Base-by-base conservation (phyloP, 768 basidiomycete species). In the Calocera viscosa region DNA sequence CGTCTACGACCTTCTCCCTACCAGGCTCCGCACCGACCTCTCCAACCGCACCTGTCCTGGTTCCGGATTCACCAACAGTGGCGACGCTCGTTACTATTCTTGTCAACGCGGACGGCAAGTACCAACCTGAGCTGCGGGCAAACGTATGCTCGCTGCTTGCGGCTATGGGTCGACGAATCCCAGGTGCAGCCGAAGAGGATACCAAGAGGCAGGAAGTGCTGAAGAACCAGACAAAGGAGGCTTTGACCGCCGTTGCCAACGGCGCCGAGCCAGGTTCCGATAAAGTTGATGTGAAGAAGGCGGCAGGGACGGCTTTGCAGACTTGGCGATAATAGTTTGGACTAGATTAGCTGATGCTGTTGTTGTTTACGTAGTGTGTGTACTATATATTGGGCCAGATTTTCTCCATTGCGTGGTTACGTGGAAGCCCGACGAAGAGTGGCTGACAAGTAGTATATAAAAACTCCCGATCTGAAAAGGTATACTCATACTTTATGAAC, bases 131-230 rank as follows among this genome's bases (percentile, higher is more conserved):
- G 77, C 83, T 93, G 67, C 83, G 89, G 60, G 79, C 83, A 30
- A 93, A 93, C 71, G 82, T 85, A 19, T 91, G 89, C 73, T 82
- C 86, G 7, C 80, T 93, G 68, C 76, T 93, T 30, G 79, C 53
- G 11, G 53, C 53, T 60, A 60, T 60, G 53, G 30, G 53, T 32
- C 53, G 53, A 12, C 24, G 30, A 16, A 32, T 60, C 14, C 53
- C 53, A 2, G 53, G 53, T 10, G 53, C 53, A 2, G 53, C 53
- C 7, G 53, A 60, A 10, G 53, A 60, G 53, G 53, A 60, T 32
- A 22, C 53, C 5, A 60, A 60, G 53, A 60, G 53, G 53, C 53
- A 60, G 19, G 53, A 60, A 32, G 53, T 60, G 10, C 19, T 60
- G 30, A 26, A 32, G 26, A 60, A 60, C 30, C 53, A 60, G 53